Evolutionary conservation across 2,329 filamentous ascomycete species (phyloP).

Genomic region (Fusarium avenaceum): DNA sequence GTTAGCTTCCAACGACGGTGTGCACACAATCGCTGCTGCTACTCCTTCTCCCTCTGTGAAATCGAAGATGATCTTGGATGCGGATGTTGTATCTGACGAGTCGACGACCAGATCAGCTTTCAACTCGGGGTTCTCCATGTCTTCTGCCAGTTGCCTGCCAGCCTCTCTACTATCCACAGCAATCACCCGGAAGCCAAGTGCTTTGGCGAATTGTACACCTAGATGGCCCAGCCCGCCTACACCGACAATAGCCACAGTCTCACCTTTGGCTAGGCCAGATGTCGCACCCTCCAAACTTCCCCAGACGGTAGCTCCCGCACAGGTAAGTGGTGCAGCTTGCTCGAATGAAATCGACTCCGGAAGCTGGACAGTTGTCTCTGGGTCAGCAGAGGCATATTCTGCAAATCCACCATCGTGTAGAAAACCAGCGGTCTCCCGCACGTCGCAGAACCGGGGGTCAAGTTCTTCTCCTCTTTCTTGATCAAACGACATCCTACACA

Average conservation of each 20-base stretch:
- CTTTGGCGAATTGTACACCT: slow-evolving; percentile 17
- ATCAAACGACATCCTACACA: slow-evolving; percentile 17
- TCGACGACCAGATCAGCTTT: slow-evolving; percentile 12
- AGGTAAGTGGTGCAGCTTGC: slow-evolving; percentile 17
- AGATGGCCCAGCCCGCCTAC: slow-evolving; percentile 15
- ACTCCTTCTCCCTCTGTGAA: slow-evolving; percentile 12
- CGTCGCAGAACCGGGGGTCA: slow-evolving; percentile 13
- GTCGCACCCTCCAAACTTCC: slow-evolving; percentile 11
- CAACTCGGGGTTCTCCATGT: not conserved
- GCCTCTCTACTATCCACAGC: slow-evolving; percentile 24
- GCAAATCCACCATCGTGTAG: slow-evolving; percentile 19
- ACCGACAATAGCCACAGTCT: slow-evolving; percentile 4
- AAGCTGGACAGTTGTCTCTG: not conserved
- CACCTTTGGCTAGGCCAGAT: not conserved
- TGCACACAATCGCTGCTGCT: slow-evolving; percentile 8
- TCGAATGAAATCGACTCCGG: slow-evolving; percentile 7
- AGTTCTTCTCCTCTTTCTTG: slow-evolving; percentile 6
- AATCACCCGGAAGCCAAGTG: slow-evolving; percentile 10
- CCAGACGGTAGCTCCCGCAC: slow-evolving; percentile 22
- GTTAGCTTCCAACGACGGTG: slow-evolving; percentile 12
- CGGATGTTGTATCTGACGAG: slow-evolving; percentile 1
- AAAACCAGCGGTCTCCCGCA: slow-evolving; percentile 15
- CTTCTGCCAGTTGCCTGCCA: slow-evolving; percentile 11
- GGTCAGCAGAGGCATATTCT: slow-evolving; percentile 13
- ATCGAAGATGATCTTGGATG: slow-evolving; percentile 11